A percentile compares a stretch with the other conserved stretches of the same genome.
These are phyloP conservation scores for Trichocomaceae sp. DNA, from an alignment of 2,329 filamentous ascomycete species.

Conservation along the genomic window DNA sequence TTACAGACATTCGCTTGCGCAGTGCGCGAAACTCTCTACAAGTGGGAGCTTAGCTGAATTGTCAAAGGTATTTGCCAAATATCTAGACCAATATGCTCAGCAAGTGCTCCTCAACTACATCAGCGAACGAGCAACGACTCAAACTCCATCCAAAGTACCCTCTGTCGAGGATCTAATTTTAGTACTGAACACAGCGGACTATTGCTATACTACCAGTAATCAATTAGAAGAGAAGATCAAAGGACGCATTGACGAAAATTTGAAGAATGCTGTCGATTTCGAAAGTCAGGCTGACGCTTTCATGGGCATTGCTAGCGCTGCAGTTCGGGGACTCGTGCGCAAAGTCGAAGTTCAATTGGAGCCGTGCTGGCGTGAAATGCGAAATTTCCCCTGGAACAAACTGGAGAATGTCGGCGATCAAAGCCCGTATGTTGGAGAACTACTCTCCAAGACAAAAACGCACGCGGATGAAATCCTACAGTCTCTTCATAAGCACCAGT, in stretches of 20 bases:
- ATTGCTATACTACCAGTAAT: conserved; percentile 88
- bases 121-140: conserved; percentile 51
- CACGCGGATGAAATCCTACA: conserved; percentile 68
- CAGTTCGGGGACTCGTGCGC: conserved; percentile 75
- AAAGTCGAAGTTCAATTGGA: conserved; percentile 78
- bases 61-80: conserved; percentile 78
- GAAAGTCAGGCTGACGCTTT: conserved; percentile 93
- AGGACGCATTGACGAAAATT: conserved; percentile 73
- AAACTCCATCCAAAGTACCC: conserved; percentile 47
- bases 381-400: conserved; percentile 87
- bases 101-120: conserved; percentile 75
- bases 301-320: conserved; percentile 85
- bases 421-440: conserved; percentile 80
- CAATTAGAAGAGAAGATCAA: conserved; percentile 94
- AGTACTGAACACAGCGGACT: conserved; percentile 93
- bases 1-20: conserved; percentile 84
- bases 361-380: conserved; percentile 91
- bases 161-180: conserved; percentile 69
- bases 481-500: conserved; percentile 81
- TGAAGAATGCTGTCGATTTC: conserved; percentile 71
- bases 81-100: conserved; percentile 91
- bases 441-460: conserved; percentile 65
- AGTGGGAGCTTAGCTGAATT: conserved; percentile 80
- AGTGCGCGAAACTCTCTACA: conserved; percentile 93
- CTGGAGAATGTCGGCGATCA: conserved; percentile 92